A percentile compares a stretch with the other conserved stretches of the same genome.
phyloP scores from a whole-genome alignment of 306 rosid species.

The Sophora flavescens region DNA sequence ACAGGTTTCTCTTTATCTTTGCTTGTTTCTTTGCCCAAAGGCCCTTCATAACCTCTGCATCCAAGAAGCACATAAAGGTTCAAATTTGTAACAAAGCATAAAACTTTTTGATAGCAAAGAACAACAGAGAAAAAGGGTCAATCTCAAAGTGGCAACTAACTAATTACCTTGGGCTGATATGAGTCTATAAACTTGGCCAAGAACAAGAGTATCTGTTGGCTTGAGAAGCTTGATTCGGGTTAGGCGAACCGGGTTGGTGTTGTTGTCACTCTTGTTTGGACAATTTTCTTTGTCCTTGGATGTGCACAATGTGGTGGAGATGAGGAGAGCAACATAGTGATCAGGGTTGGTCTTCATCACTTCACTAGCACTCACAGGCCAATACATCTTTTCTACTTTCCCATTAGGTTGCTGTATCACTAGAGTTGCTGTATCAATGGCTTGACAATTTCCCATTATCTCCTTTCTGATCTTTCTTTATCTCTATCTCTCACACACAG shows the following conservation, averaged over 20 bases:
- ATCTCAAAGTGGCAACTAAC: slow-evolving; percentile 27
- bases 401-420: slow-evolving; percentile 92
- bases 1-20: slow-evolving; percentile 65
- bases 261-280: slow-evolving; percentile 32
- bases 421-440: slow-evolving; percentile 90
- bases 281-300: slow-evolving; percentile 49
- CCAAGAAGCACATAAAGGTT: slow-evolving; percentile 38
- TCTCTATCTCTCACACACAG: slow-evolving; percentile 30
- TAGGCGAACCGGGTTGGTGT: slow-evolving; percentile 66
- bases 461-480: slow-evolving; percentile 20
- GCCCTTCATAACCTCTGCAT: slow-evolving; percentile 86
- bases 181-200: slow-evolving; percentile 96
- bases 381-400: slow-evolving; percentile 76
- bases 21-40: slow-evolving; percentile 89
- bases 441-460: slow-evolving; percentile 97
- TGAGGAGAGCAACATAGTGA: slow-evolving; percentile 95
- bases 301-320: slow-evolving; percentile 84
- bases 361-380: slow-evolving; percentile 83
- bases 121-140: slow-evolving; percentile 1
- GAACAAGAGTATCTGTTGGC: slow-evolving; percentile 88
- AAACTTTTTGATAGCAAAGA: neutral
- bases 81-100: slow-evolving; percentile 27
- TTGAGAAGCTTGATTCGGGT: slow-evolving; percentile 95
- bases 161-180: slow-evolving; percentile 79
- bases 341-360: slow-evolving; percentile 90